These are phyloP conservation scores for Ceratobasidium papillatum DNA, from an alignment of 1,284 basidiomycete genomes.

Conservation along the genomic window DNA sequence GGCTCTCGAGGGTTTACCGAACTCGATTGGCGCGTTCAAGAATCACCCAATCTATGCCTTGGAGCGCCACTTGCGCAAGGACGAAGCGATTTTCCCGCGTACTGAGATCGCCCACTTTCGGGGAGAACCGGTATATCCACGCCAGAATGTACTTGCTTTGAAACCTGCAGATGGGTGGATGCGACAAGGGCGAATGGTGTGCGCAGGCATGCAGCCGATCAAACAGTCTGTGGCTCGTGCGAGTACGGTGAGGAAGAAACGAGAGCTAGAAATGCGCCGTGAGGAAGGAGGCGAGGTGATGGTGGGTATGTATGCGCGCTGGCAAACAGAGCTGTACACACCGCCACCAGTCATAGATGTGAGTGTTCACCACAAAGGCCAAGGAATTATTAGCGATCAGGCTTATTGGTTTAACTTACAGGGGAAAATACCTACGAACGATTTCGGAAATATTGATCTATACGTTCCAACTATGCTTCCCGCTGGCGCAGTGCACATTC, in stretches of 20 bases:
- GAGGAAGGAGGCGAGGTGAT: slow-evolving; percentile 55
- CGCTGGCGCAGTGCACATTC: slow-evolving; percentile 83
- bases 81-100: slow-evolving; percentile 87
- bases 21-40: slow-evolving; percentile 91
- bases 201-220: slow-evolving; percentile 80
- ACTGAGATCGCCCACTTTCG: slow-evolving; percentile 90
- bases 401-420: slow-evolving; percentile 51
- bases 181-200: slow-evolving; percentile 81
- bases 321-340: slow-evolving; percentile 85
- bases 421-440: slow-evolving; percentile 94
- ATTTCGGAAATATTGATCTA: slow-evolving; percentile 97
- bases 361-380: slow-evolving; percentile 49
- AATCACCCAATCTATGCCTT: slow-evolving; percentile 95
- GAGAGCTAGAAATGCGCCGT: slow-evolving; percentile 81
- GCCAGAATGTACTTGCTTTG: slow-evolving; percentile 81
- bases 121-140: slow-evolving; percentile 92
- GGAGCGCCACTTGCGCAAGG: slow-evolving; percentile 86
- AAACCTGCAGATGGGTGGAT: slow-evolving; percentile 97
- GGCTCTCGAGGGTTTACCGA: slow-evolving; percentile 93
- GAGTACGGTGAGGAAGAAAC: slow-evolving; percentile 80
- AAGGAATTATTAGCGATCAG: background rate
- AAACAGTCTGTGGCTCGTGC: slow-evolving; percentile 91
- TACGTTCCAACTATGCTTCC: slow-evolving; percentile 97
- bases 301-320: slow-evolving; percentile 81
- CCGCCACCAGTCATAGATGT: slow-evolving; percentile 87